Evolutionary conservation across 805 yeast species (phyloP).

Genomic region (Saturnispora besseyi): DNA sequence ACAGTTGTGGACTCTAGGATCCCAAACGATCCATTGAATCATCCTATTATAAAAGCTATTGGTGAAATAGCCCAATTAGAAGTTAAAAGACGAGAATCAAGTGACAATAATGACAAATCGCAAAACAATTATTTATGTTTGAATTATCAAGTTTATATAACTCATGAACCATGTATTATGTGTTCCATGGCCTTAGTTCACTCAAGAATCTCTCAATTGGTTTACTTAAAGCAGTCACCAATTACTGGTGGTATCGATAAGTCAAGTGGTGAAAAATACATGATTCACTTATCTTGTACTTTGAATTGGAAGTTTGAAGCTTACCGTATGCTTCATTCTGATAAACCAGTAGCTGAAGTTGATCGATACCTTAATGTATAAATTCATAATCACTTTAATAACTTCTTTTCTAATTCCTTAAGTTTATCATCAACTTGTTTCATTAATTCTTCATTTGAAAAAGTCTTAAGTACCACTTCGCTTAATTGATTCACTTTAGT

Average conservation of each 20-base stretch:
- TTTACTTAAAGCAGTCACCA: slow-evolving; percentile 44
- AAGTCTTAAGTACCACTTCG: neutral
- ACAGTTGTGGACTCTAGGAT: slow-evolving; percentile 33
- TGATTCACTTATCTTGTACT: slow-evolving; percentile 64
- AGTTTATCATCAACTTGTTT: neutral
- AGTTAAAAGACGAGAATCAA: slow-evolving; percentile 28
- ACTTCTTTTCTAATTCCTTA: neutral
- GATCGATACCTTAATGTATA: slow-evolving; percentile 21
- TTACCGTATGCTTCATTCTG: slow-evolving; percentile 16
- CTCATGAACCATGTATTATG: slow-evolving; percentile 96
- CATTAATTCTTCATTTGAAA: neutral
- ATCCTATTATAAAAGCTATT: slow-evolving; percentile 70
- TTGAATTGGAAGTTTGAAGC: slow-evolving; percentile 80
- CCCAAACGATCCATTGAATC: slow-evolving; percentile 47
- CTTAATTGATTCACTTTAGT: neutral
- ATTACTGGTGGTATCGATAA: slow-evolving; percentile 49
- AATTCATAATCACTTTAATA: neutral
- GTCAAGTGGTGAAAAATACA: slow-evolving; percentile 55
- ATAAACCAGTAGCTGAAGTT: slow-evolving; percentile 10
- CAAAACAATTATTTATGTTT: slow-evolving; percentile 56
- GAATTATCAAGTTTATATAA: slow-evolving; percentile 68
- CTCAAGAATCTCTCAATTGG: slow-evolving; percentile 65
- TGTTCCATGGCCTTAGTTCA: slow-evolving; percentile 94
- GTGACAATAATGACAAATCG: slow-evolving; percentile 4
- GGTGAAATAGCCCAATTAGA: slow-evolving; percentile 53